Evolutionary conservation across 202 grass and related monocot genomes (phyloP).

Genomic region (Cymbopogon flexuosus): DNA sequence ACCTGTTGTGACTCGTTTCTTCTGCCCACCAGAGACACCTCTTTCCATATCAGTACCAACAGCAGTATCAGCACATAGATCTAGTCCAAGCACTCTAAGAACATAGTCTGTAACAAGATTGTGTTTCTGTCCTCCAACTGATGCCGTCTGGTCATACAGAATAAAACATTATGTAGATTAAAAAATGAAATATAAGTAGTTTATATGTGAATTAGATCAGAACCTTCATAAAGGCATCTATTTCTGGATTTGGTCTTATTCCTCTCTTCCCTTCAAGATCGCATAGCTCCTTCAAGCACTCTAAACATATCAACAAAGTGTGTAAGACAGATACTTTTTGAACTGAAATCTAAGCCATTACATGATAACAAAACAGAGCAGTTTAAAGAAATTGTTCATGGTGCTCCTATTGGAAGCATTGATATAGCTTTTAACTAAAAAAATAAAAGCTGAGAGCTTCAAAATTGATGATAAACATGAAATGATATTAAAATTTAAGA

Average conservation of each 20-base stretch:
- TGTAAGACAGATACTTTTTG: background rate
- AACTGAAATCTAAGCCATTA: background rate
- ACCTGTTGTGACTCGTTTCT: slow-evolving; percentile 77
- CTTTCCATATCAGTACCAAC: slow-evolving; percentile 77
- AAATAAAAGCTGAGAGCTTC: background rate
- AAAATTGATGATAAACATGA: background rate
- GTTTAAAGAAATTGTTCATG: background rate
- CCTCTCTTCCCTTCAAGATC: slow-evolving; percentile 51
- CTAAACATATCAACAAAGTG: slow-evolving; percentile 26
- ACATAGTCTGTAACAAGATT: slow-evolving; percentile 65
- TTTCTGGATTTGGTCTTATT: slow-evolving; percentile 56
- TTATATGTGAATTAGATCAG: background rate
- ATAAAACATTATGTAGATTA: background rate
- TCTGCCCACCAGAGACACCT: slow-evolving; percentile 77
- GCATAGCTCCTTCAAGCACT: slow-evolving; percentile 48
- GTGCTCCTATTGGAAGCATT: background rate
- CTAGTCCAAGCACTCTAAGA: slow-evolving; percentile 61
- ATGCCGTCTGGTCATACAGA: slow-evolving; percentile 41
- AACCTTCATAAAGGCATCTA: slow-evolving; percentile 89
- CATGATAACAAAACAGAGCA: background rate
- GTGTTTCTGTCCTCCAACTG: slow-evolving; percentile 39
- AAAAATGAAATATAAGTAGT: slow-evolving; percentile 7
- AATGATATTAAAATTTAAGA: background rate
- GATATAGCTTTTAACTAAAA: background rate
- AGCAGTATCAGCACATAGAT: slow-evolving; percentile 68